Percentiles rank a stretch among this genome's conserved stretches.
These are phyloP conservation scores for Saccharomyces paradoxus DNA, from an alignment of 805 yeast species.

Conservation along the genomic window DNA sequence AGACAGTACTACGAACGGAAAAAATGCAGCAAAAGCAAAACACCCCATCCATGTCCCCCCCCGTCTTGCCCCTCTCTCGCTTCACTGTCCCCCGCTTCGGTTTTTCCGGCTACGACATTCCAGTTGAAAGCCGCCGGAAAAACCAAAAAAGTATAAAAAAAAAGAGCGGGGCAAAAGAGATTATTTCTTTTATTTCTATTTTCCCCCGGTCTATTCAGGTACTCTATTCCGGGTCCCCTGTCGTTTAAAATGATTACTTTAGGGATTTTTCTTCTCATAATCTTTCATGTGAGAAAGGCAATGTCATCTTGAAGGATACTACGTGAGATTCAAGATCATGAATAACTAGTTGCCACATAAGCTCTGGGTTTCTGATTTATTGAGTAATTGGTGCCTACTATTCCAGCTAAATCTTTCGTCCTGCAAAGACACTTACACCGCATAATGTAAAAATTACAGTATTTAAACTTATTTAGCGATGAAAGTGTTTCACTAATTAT, in stretches of 20 bases:
- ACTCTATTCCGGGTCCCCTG: not conserved
- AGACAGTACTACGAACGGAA: not conserved
- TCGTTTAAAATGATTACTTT: not conserved
- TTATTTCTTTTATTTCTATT: not conserved
- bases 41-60: not conserved
- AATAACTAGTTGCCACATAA: too few relatives aligned
- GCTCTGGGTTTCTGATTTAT: too few relatives aligned
- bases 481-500: too few relatives aligned
- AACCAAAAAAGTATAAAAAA: not conserved
- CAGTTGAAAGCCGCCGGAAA: not conserved
- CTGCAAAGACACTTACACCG: too few relatives aligned
- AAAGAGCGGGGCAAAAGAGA: not conserved
- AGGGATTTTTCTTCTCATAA: not conserved
- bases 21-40: not conserved
- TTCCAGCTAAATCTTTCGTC: too few relatives aligned
- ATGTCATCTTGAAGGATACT: too few relatives aligned
- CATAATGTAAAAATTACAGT: too few relatives aligned
- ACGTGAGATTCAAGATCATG: too few relatives aligned
- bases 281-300: too few relatives aligned
- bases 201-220: not conserved
- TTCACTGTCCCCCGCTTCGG: not conserved
- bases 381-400: too few relatives aligned
- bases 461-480: too few relatives aligned
- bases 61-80: not conserved
- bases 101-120: not conserved